Base-by-base conservation (phyloP, 768 basidiomycete species). In the Pisolithus marmoratus region DNA sequence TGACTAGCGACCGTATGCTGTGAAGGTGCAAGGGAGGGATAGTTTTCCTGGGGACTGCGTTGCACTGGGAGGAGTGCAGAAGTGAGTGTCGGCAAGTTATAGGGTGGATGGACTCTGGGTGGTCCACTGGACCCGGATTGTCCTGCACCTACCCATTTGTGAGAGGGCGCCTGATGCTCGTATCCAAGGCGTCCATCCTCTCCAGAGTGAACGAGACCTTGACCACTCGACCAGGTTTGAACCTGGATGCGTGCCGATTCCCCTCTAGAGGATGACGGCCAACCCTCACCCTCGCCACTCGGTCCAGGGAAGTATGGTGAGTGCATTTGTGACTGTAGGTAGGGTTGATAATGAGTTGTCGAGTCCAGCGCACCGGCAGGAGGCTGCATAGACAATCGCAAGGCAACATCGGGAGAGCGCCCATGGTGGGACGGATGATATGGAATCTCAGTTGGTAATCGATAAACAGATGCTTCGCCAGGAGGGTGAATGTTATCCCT, bases 21-120 rank as follows among this genome's bases (percentile, higher is more conserved):
- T 20, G 69, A 65, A 48, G 70, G 62, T 44, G 70, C 59, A 38
- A 61, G 59, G 17, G 70, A 52, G 51, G 70, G 58, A 52, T 66
- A 65, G 49, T 61, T 60, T 22, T 67, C 61, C 48, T 71, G 66
- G 7, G 68, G 36, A 51, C 68, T 63, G 46, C 63, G 62, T 49
- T 70, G 68, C 40, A 58, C 56, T 20, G 83, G 83, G 63, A 73
- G 80, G 67, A 81, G 84, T 11, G 83, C 77, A 8, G 81, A 73
- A 55, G 66, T 81, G 37, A 83, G 72, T 15, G 83, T 83, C 38
- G 79, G 76, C 61, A 84, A 77, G 47, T 57, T 40, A 59, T 62
- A 75, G 42, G 65, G 60, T 36, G 64, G 31, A 24, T 62, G 26
- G 8, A 58, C 19, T 23, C 56, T 62, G 46, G 63, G 58, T 49